Conservation (phyloP, 805 yeast genomes). For the Saccharomycopsis sp. region DNA sequence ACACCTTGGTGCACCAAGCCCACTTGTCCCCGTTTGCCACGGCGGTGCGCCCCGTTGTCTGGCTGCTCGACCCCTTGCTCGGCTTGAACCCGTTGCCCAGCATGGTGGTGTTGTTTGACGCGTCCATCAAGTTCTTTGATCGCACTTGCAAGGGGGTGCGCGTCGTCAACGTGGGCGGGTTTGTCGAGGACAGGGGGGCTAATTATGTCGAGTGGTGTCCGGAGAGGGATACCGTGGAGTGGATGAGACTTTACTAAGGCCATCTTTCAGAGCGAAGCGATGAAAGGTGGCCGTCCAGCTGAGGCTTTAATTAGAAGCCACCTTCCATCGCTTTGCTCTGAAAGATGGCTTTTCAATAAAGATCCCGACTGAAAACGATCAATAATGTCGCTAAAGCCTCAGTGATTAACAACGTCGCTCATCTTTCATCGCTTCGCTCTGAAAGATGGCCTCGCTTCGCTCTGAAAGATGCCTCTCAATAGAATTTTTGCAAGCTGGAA, state of each 20-base stretch:
- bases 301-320: no score
- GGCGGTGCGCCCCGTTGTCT: constrained; percentile 50
- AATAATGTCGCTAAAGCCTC: no score
- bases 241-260: constrained; percentile 44
- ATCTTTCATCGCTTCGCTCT: no score
- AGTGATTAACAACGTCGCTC: no score
- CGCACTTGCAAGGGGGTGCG: constrained; percentile 77
- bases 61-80: constrained; percentile 63
- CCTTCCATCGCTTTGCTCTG: no score
- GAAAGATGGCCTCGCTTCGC: no score
- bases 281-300: no score
- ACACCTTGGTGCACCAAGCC: constrained; percentile 82
- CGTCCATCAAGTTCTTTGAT: constrained; percentile 61
- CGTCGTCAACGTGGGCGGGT: constrained; percentile 61
- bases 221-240: constrained; percentile 40
- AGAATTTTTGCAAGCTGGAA: no score
- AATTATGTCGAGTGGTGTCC: constrained; percentile 72
- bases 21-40: constrained; percentile 72
- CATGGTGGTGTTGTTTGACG: constrained; percentile 53
- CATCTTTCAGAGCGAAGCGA: no score
- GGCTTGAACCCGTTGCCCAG: constrained; percentile 75
- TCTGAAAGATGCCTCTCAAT: no score
- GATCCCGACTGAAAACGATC: no score
- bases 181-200: constrained; percentile 40
- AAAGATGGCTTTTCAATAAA: no score